A percentile compares a stretch with the other conserved stretches of the same genome.
Conservation (phyloP, 768 basidiomycete species). For the Russula olivacea region DNA sequence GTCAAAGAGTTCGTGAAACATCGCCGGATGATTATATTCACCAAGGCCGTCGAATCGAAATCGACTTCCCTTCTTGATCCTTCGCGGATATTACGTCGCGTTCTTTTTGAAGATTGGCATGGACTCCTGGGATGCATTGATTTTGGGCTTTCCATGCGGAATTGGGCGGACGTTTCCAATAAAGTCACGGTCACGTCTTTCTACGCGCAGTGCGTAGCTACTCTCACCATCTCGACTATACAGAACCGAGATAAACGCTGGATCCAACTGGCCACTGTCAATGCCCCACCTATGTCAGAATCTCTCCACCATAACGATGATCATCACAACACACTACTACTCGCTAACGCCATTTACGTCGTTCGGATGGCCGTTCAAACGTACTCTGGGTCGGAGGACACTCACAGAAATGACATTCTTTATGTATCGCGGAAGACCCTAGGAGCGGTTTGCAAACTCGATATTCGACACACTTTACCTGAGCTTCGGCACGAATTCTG, state of each 20-base stretch:
- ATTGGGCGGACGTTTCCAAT: background rate
- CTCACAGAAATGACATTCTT: background rate
- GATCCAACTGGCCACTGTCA: slow-evolving; percentile 4
- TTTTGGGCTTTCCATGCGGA: background rate
- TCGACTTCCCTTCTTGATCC: background rate
- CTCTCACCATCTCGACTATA: background rate
- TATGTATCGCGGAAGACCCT: background rate
- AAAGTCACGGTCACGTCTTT: background rate
- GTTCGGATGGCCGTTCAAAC: background rate
- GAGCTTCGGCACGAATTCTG: slow-evolving; percentile 2
- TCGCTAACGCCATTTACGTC: background rate
- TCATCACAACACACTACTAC: background rate
- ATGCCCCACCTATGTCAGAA: background rate
- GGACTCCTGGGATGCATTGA: background rate
- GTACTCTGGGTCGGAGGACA: background rate
- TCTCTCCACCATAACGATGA: background rate
- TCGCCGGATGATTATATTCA: slow-evolving; percentile 1
- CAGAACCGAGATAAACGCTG: slow-evolving; percentile 3
- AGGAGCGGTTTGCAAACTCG: background rate
- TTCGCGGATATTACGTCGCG: background rate
- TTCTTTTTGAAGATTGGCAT: slow-evolving; percentile 5
- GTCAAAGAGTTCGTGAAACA: background rate
- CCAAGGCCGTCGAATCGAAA: background rate
- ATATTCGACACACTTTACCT: background rate
- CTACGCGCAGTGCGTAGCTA: slow-evolving; percentile 4